Percentiles rank a stretch among this genome's conserved stretches.
Conservation (phyloP, 164 flowering plant genomes). For the Malania oleifera region DNA sequence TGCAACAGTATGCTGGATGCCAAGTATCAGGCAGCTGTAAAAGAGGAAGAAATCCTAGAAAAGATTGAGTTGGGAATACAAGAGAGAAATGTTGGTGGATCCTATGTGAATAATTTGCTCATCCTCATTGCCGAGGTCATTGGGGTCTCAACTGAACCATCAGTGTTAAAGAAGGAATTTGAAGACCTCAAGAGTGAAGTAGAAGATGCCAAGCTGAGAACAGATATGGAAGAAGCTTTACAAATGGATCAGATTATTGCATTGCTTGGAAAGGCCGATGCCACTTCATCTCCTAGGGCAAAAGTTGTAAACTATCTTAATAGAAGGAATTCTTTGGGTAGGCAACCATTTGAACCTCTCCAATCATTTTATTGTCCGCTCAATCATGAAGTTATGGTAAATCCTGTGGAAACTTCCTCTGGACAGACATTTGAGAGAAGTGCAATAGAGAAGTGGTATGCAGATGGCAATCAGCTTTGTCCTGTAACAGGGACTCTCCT, state of each 20-base stretch:
- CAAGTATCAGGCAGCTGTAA: slow-evolving; percentile 1
- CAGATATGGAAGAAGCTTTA: slow-evolving; percentile 5
- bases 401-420: slow-evolving; percentile 72
- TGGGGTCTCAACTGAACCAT: slow-evolving; percentile 7
- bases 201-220: slow-evolving; percentile 7
- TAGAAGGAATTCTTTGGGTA: slow-evolving; percentile 55
- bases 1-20: slow-evolving; percentile 7
- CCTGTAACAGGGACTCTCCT: slow-evolving; percentile 52
- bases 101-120: slow-evolving; percentile 8
- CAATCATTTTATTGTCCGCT: slow-evolving; percentile 64
- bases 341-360: slow-evolving; percentile 65
- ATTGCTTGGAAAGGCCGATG: slow-evolving; percentile 6
- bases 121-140: slow-evolving; percentile 1
- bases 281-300: slow-evolving; percentile 31
- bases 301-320: slow-evolving; percentile 38
- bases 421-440: slow-evolving; percentile 74
- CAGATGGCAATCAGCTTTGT: slow-evolving; percentile 45
- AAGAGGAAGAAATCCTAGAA: slow-evolving; percentile 12
- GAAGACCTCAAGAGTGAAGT: slow-evolving; percentile 12
- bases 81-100: slow-evolving; percentile 4
- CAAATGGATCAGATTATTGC: slow-evolving; percentile 13
- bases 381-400: slow-evolving; percentile 61
- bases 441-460: slow-evolving; percentile 68
- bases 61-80: slow-evolving; percentile 10
- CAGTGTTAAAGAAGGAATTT: slow-evolving; percentile 7